Evolutionary conservation across 2,329 filamentous ascomycete genomes (phyloP), one percentile per base, ranked within the genome.

Genomic region (Trichoderma simmonsii): DNA sequence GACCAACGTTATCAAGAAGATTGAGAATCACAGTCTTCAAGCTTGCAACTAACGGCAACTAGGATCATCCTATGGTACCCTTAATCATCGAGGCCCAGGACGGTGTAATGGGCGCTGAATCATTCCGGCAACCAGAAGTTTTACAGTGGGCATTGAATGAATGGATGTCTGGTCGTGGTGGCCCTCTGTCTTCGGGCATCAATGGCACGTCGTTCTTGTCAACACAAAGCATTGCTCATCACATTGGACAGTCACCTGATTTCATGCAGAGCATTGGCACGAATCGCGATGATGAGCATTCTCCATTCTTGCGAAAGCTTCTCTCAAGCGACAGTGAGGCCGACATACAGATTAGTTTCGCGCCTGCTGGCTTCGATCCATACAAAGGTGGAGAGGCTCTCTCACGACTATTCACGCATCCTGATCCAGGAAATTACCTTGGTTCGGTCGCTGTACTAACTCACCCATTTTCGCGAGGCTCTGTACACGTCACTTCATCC

Each of bases 31-130:
- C 5, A 14, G 51, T 26, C 51, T 56, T 26, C 21, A 56, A 21
- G 24, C 12, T 7, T 9, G 48, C 48, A 60, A 36, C 11, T 60
- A 21, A 34, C 57, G 18, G 39, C 6, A 18, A 7, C 1, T 34
- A 65, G 39, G 62, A 87, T 75, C 85, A 86, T 51, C 62, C 62
- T 83, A 83, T 84, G 82, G 78, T 82, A 3, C 78, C 81, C 6
- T 80, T 81, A 48, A 80, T 85, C 36, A 85, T 83, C 26, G 84
- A 86, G 67, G 82, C 86, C 34, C 34, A 63, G 21, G 60, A 63
- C 3, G 60, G 60, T 8, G 34, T 63, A n/a, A 24, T 43, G 24
- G 32, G 34, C 9, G 60, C 60, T 12, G 48, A 34, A 26, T 26
- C 28, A 30, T 68, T 59, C 24, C 14, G 65, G 24, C 8, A 57